phyloP scores from a whole-genome alignment of 1,284 basidiomycete genomes.

The Cryptococcus neoformans region DNA sequence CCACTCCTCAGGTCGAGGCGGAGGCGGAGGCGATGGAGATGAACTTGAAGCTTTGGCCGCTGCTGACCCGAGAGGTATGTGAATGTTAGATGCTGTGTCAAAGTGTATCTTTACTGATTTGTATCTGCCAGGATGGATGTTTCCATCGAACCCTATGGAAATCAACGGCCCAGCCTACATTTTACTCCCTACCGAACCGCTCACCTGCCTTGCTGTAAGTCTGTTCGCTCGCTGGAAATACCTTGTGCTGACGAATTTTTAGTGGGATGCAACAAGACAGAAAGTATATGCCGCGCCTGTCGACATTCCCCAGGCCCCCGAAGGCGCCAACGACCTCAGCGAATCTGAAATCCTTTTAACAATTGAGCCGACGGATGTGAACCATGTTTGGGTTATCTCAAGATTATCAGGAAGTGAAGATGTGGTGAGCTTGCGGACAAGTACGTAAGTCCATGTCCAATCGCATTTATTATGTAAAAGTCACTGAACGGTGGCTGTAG shows the following conservation, averaged over 20 bases:
- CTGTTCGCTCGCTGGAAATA: neutral
- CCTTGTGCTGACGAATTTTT: neutral
- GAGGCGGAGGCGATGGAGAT: constrained; percentile 23
- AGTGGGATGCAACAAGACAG: constrained; percentile 46
- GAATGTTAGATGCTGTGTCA: no score
- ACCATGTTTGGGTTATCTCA: constrained; percentile 54
- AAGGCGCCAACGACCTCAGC: constrained; percentile 43
- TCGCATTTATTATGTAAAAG: neutral
- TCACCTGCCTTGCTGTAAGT: constrained; percentile 44
- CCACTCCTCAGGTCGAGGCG: constrained; percentile 15
- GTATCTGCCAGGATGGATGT: constrained; percentile 47
- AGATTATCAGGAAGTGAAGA: constrained; percentile 52
- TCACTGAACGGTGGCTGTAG: constrained; percentile 12
- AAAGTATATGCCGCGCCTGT: constrained; percentile 45
- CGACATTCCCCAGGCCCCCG: constrained; percentile 45
- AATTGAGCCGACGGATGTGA: constrained; percentile 51
- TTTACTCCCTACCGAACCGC: constrained; percentile 41
- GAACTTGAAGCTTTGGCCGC: constrained; percentile 36
- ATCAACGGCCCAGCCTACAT: constrained; percentile 51
- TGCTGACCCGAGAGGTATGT: constrained; percentile 43
- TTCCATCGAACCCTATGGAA: constrained; percentile 44
- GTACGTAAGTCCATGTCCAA: constrained; percentile 30
- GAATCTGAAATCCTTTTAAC: constrained; percentile 37
- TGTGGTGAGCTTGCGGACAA: constrained; percentile 49
- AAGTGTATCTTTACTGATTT: neutral